A percentile compares a stretch with the other conserved stretches of the same genome.
Conservation (phyloP, 179 eudicot species). For the Beta lomatogona region DNA sequence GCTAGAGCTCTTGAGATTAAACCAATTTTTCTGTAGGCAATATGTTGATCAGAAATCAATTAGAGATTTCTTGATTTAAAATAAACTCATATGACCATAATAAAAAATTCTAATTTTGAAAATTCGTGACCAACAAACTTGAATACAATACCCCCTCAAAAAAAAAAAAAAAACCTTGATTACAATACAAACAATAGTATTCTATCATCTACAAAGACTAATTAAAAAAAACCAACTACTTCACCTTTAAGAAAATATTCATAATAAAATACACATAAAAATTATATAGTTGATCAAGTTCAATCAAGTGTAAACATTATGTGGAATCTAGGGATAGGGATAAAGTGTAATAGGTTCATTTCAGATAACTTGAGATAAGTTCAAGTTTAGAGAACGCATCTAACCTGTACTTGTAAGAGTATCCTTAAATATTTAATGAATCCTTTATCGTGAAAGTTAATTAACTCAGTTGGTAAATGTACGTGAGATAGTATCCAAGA, state of each 20-base stretch:
- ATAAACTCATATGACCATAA: not conserved
- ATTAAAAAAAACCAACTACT: not conserved
- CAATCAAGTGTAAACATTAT: not conserved
- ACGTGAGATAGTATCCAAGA: too few relatives aligned
- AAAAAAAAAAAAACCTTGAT: not conserved
- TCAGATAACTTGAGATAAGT: too few relatives aligned
- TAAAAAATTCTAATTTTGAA: too few relatives aligned
- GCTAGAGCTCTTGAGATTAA: constrained; percentile 23
- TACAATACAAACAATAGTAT: not conserved
- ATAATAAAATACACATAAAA: not conserved
- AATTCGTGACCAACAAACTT: not conserved
- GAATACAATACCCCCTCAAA: not conserved
- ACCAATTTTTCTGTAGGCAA: constrained; percentile 24
- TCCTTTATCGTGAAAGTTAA: too few relatives aligned
- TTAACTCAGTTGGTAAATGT: too few relatives aligned
- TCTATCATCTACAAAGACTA: constrained; percentile 9
- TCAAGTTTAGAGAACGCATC: too few relatives aligned
- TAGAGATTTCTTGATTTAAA: not conserved
- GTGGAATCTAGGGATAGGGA: too few relatives aligned
- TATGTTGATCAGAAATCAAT: constrained; percentile 13
- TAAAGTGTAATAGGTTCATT: too few relatives aligned
- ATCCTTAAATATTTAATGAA: too few relatives aligned
- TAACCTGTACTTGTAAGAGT: too few relatives aligned
- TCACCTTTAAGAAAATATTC: not conserved
- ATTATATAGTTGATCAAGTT: not conserved